Base-by-base conservation (phyloP, 2,329 filamentous ascomycete genomes). In the Chaetomiaceae sp. region DNA sequence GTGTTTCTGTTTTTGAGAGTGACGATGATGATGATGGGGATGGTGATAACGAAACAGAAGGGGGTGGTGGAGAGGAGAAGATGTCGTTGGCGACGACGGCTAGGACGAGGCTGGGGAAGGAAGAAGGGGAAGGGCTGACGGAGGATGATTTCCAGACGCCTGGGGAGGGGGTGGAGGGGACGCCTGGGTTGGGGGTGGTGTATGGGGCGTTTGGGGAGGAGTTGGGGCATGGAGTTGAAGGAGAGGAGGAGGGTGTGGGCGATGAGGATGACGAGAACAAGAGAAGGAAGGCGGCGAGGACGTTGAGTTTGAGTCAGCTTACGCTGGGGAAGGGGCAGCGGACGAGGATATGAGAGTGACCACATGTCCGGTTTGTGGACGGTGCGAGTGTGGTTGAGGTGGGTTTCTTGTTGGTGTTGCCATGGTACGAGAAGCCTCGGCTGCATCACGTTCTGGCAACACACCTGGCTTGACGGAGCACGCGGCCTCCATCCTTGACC, bases 221-320 rank as follows among this genome's bases (percentile, higher is more conserved):
- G 62, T 66, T 73, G 57, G 66, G 55, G 36, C 68, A 63, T 22
- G 71, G 71, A 23, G 70, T 70, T 19, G 69, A 71, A 46, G 67
- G 69, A 14, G 62, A 53, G n/a, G 58, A 37, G 20, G 72, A 70
- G 59, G 65, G 62, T 22, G 69, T 68, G 17, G 68, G 68, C 6
- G 49, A 43, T 23, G 63, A 53, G 12, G 61, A 59, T 14, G 61
- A 62, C 6, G 51, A 46, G 29, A 63, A 58, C 4, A 63, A 62
- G 42, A 68, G 70, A 47, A 78, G 79, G 57, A 81, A 73, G 64
- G 81, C 83, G 1, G 81, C 81, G 20, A 79, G 81, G 59, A 85
- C 82, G 39, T 75, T 89, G 63, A 88, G 81, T 25, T 72, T 87
- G 11, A 81, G 81, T 55, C 80, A 82, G 63, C 66, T 85, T 61